phyloP scores from a whole-genome alignment of 2,329 filamentous ascomycete species.

The Alternaria triticimaculans region DNA sequence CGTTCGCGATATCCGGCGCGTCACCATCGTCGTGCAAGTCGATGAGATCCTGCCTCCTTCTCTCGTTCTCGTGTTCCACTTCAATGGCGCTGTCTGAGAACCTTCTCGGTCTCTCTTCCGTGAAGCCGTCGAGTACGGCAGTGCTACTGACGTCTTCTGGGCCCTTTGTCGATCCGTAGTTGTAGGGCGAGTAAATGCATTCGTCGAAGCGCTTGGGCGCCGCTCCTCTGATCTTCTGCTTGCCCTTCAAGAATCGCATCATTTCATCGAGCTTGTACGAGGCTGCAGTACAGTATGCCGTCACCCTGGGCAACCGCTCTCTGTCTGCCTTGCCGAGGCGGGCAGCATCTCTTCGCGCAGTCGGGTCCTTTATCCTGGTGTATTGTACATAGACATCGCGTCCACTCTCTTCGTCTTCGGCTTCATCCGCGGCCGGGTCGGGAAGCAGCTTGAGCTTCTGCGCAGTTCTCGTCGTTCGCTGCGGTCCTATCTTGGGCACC shows the following conservation, averaged over 20 bases:
- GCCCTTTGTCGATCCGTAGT: conserved; percentile 65
- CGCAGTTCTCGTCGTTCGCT: conserved; percentile 91
- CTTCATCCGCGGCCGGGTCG: conserved; percentile 82
- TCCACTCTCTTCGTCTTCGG: conserved; percentile 83
- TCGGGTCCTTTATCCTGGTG: conserved; percentile 96
- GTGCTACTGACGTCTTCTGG: conserved; percentile 45
- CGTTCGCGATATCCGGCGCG: conserved; percentile 32
- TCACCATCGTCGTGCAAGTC: conserved; percentile 60
- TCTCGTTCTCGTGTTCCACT: conserved; percentile 64
- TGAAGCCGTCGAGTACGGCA: conserved; percentile 35
- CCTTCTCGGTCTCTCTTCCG: conserved; percentile 62
- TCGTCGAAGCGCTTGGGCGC: conserved; percentile 95
- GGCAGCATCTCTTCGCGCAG: conserved; percentile 88
- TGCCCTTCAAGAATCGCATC: conserved; percentile 88
- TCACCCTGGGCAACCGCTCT: conserved; percentile 84
- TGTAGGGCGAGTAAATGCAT: conserved; percentile 95
- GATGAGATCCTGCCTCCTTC: conserved; percentile 67
- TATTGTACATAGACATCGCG: conserved; percentile 98
- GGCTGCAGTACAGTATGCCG: conserved; percentile 94
- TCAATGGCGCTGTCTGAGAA: conserved; percentile 77
- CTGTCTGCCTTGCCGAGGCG: conserved; percentile 92
- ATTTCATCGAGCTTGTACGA: conserved; percentile 89
- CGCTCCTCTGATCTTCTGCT: conserved; percentile 76
- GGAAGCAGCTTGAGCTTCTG: conserved; percentile 98
- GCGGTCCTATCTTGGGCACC: conserved; percentile 82